A percentile compares a stretch with the other conserved stretches of the same genome.
Conservation (phyloP, 169 alveolate species). For the Eimeria necatrix region DNA sequence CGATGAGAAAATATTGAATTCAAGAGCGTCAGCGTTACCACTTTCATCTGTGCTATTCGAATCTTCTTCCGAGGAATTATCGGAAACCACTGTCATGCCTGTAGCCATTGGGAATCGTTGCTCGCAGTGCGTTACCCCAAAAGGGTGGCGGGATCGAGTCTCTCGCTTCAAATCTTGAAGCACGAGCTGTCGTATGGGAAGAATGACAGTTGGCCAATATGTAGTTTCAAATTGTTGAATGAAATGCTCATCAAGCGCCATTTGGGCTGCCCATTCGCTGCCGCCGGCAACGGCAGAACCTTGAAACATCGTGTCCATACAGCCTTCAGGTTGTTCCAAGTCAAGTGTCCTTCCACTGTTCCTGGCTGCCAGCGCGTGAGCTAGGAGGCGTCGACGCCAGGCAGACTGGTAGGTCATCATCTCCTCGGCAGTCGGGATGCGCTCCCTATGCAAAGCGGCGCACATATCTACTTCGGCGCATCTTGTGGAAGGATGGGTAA, state of each 20-base stretch:
- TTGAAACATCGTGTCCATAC: neutral
- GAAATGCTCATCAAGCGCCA: conserved; percentile 23
- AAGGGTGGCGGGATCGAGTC: neutral
- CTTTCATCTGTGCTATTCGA: neutral
- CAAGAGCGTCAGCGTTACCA: neutral
- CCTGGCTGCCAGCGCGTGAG: conserved; percentile 42
- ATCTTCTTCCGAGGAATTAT: neutral
- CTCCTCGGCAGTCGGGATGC: conserved; percentile 36
- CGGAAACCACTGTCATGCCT: neutral
- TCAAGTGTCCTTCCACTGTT: neutral
- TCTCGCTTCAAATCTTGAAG: conserved; percentile 44
- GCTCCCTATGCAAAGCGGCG: neutral
- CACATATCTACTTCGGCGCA: neutral
- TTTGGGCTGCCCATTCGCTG: neutral
- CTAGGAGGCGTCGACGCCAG: conserved; percentile 64
- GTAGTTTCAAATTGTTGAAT: conserved; percentile 49
- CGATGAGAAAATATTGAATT: neutral
- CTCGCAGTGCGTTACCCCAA: neutral
- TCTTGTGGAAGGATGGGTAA: neutral
- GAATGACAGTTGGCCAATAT: conserved; percentile 63
- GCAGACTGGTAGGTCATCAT: conserved; percentile 26
- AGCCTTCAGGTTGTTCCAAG: neutral
- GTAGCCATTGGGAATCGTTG: neutral
- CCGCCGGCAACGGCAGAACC: too few relatives aligned
- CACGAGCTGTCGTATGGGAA: conserved; percentile 55